Percentiles rank a stretch among this genome's conserved stretches.
Conservation (phyloP, 164 flowering plant species). For the Sextonia rubra region DNA sequence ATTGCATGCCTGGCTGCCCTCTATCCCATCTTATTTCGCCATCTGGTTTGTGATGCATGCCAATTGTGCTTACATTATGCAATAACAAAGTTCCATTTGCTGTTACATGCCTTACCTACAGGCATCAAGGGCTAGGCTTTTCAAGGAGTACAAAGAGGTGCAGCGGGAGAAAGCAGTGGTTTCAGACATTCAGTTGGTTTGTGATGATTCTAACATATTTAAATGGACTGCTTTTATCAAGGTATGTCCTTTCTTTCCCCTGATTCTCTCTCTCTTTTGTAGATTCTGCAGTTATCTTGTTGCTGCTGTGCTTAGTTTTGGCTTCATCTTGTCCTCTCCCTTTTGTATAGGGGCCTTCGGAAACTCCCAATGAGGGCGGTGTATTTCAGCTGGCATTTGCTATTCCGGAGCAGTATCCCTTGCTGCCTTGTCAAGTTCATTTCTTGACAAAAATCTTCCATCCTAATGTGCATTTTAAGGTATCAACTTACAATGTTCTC, state of each 20-base stretch:
- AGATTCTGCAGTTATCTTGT: background rate
- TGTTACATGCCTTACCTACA: slow-evolving; percentile 13
- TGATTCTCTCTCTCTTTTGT: background rate
- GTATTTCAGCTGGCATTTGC: slow-evolving; percentile 92
- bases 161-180: slow-evolving; percentile 83
- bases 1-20: too few relatives aligned
- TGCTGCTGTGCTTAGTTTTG: background rate
- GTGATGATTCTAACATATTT: slow-evolving; percentile 92
- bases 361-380: slow-evolving; percentile 95
- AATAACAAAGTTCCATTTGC: too few relatives aligned
- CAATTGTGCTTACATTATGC: too few relatives aligned
- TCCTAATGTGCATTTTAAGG: slow-evolving; percentile 99
- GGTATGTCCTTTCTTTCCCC: slow-evolving; percentile 28
- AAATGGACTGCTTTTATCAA: slow-evolving; percentile 97
- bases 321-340: background rate
- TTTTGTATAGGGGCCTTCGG: slow-evolving; percentile 76
- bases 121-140: slow-evolving; percentile 88
- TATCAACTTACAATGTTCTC: slow-evolving; percentile 13
- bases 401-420: slow-evolving; percentile 94
- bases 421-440: slow-evolving; percentile 97
- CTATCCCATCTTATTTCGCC: too few relatives aligned
- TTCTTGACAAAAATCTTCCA: slow-evolving; percentile 95
- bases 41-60: too few relatives aligned
- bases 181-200: slow-evolving; percentile 85
- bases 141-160: slow-evolving; percentile 94